Evolutionary conservation across 2,329 filamentous ascomycete genomes (phyloP).

Genomic region (Biscogniauxia marginata): DNA sequence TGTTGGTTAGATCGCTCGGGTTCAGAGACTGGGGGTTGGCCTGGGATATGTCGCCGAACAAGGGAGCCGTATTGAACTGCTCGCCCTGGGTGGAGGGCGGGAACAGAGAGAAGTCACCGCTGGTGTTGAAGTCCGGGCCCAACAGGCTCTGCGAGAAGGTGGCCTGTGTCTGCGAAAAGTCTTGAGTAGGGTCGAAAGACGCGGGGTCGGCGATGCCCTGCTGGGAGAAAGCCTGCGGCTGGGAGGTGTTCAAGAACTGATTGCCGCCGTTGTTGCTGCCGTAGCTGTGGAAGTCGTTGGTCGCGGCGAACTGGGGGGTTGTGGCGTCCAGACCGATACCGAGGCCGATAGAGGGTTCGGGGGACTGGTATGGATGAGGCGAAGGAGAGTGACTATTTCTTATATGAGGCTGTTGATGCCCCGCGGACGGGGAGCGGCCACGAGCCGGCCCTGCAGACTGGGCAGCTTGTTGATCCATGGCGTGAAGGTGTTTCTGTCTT

Average conservation of each 20-base stretch:
- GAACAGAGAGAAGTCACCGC: constrained; percentile 64
- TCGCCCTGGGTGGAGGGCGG: constrained; percentile 52
- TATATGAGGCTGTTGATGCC: constrained; percentile 63
- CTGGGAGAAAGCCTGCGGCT: constrained; percentile 45
- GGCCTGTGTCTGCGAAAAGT: constrained; percentile 42
- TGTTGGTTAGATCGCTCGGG: constrained; percentile 49
- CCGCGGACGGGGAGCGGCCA: constrained; percentile 62
- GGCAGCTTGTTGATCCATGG: constrained; percentile 51
- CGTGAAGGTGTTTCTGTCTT: constrained; percentile 35
- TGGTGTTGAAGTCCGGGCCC: constrained; percentile 48
- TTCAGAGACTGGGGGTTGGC: constrained; percentile 38
- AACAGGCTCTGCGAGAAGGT: constrained; percentile 47
- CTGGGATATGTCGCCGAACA: constrained; percentile 56
- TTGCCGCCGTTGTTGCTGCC: constrained; percentile 38
- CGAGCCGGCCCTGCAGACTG: constrained; percentile 35
- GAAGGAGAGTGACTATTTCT: constrained; percentile 66
- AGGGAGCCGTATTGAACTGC: constrained; percentile 57
- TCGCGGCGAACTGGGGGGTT: constrained; percentile 39
- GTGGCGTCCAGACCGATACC: constrained; percentile 57
- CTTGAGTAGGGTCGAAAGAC: constrained; percentile 32
- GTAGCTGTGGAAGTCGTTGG: constrained; percentile 47
- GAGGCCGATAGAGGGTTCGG: constrained; percentile 50
- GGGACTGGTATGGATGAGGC: constrained; percentile 54
- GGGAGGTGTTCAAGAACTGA: constrained; percentile 51
- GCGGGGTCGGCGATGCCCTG: constrained; percentile 39